Evolutionary conservation across 257 asterid genomes (phyloP), one percentile per base, ranked within the genome.

Genomic region (Plantago ovata): DNA sequence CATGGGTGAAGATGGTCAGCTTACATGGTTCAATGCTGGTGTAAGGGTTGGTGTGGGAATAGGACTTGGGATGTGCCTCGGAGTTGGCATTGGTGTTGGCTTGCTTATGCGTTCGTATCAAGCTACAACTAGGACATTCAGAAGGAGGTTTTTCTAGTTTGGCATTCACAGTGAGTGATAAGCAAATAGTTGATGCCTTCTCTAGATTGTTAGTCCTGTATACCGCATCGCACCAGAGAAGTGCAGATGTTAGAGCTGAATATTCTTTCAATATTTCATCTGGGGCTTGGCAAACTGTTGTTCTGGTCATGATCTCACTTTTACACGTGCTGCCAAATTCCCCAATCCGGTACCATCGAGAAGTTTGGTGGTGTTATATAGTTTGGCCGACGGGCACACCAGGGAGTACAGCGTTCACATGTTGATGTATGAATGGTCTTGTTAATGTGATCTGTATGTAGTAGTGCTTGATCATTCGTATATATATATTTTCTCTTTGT

Each of bases 1-100:
- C 61, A 28, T 70, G 6, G 80, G 80, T 42, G 86, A 79, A 64
- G 82, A 82, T 68, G 89, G 86, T 41, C 75, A 82, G 53, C 82
- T 79, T 54, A 60, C 79, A 3, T 82, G 81, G 83, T 82, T 82
- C 66, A 79, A 79, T 14, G 78, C 86, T 15, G 89, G 89, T 38
- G 84, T 82, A 39, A 66, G 82, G 24, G 86, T 82, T 58, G 89
- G 89, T 9, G 84, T 82, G 1, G 84, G 86, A 32, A 82, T 82
- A 56, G 79, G 86, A 56, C 79, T 82, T 20, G 85, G 84, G 24
- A 77, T 82, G 77, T 82, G 86, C 74, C 72, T 82, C 32, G 89
- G 86, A 20, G 82, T 77, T 1, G 85, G 87, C 38, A 74, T 83
- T 9, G 79, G 86, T 43, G 84, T 77, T 51, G 86, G 84, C 46